Evolutionary conservation across 2,329 filamentous ascomycete genomes (phyloP).

Genomic region (Grosmannia huntii): DNA sequence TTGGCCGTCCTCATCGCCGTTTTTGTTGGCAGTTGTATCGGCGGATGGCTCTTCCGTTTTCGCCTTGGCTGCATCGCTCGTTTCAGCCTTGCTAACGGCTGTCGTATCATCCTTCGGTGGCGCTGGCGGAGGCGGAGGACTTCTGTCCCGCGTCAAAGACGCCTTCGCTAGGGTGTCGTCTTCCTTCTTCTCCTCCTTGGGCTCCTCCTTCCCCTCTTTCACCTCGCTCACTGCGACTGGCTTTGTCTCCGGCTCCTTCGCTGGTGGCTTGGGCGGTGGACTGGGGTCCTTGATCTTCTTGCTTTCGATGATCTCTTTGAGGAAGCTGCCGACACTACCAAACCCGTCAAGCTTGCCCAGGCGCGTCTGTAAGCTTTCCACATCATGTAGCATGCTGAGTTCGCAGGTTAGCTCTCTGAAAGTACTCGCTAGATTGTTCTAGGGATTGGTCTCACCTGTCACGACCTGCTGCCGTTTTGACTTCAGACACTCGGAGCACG

Average conservation of each 20-base stretch:
- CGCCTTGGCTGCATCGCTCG: background rate
- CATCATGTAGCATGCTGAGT: slow-evolving; percentile 62
- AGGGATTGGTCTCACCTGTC: slow-evolving; percentile 46
- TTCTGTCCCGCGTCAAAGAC: background rate
- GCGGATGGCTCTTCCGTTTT: background rate
- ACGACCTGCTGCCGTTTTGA: slow-evolving; percentile 55
- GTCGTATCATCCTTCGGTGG: background rate
- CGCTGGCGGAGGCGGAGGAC: background rate
- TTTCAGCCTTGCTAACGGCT: background rate
- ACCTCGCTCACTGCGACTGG: background rate
- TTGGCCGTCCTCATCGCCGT: background rate
- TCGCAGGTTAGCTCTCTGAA: background rate
- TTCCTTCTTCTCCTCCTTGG: background rate
- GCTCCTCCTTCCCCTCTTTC: background rate
- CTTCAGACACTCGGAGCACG: slow-evolving; percentile 51
- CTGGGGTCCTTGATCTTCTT: slow-evolving; percentile 32
- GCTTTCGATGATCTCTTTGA: slow-evolving; percentile 50
- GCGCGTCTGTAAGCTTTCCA: slow-evolving; percentile 57
- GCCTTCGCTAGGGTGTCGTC: background rate
- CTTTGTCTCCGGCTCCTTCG: background rate
- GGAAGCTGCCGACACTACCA: slow-evolving; percentile 55
- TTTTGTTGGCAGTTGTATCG: background rate
- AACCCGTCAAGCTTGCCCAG: slow-evolving; percentile 71
- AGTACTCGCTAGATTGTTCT: background rate
- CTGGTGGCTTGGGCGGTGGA: slow-evolving; percentile 6